These are phyloP conservation scores for Neonothopanus nambi DNA, from an alignment of 1,284 basidiomycete species.

Conservation along the genomic window DNA sequence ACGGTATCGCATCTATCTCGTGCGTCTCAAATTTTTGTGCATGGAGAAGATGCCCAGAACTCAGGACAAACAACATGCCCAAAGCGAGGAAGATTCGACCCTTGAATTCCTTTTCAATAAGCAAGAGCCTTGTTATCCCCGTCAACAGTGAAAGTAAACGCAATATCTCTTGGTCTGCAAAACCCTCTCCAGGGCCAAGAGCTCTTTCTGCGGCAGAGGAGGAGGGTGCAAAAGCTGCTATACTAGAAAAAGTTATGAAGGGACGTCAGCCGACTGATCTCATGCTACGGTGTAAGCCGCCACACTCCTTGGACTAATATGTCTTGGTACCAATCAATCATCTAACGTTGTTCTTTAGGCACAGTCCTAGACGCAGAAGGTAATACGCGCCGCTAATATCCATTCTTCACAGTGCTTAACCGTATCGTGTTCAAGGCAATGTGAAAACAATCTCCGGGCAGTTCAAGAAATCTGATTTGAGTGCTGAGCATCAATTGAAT, in stretches of 20 bases:
- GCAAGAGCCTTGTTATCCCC: no score
- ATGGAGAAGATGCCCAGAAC: no score
- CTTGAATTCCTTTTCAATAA: no score
- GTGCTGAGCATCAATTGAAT: slow-evolving; percentile 85
- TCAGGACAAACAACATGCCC: no score
- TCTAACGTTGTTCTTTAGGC: slow-evolving; percentile 45
- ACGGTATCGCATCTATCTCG: background rate
- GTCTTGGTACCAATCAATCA: slow-evolving; percentile 3
- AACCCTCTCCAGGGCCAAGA: slow-evolving; percentile 27
- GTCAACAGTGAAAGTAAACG: no score
- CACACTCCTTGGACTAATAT: background rate
- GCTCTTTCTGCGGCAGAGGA: slow-evolving; percentile 54
- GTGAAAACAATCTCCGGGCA: slow-evolving; percentile 90
- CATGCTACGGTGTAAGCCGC: slow-evolving; percentile 75
- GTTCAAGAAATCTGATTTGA: slow-evolving; percentile 89
- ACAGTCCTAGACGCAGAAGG: slow-evolving; percentile 86
- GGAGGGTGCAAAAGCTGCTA: slow-evolving; percentile 66
- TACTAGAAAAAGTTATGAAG: slow-evolving; percentile 80
- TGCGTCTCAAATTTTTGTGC: background rate
- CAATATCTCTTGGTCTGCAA: slow-evolving; percentile 12
- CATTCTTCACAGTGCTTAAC: no score
- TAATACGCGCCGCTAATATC: slow-evolving; percentile 22
- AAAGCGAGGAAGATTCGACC: no score
- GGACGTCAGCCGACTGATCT: slow-evolving; percentile 78
- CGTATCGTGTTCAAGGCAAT: slow-evolving; percentile 52